Evolutionary conservation across 441 rosid genomes (phyloP).

Genomic region (Dalechampia spathulata): DNA sequence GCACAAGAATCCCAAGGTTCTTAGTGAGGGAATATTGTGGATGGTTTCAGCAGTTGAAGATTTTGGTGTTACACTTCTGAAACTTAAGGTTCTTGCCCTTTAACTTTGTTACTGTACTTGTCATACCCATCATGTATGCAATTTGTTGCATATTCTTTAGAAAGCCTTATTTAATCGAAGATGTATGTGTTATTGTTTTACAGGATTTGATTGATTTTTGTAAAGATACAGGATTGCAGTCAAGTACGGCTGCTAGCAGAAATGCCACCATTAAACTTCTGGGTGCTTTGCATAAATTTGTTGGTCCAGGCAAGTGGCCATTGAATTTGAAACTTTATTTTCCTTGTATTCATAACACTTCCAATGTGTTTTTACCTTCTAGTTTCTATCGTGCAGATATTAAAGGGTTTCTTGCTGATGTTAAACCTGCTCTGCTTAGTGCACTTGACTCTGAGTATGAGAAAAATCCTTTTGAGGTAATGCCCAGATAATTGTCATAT

Average conservation of each 20-base stretch:
- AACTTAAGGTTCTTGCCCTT: constrained; percentile 62
- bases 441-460: constrained; percentile 93
- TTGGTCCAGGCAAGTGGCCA: constrained; percentile 79
- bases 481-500: constrained; percentile 14
- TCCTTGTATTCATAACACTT: constrained; percentile 11
- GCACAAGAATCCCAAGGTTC: constrained; percentile 99
- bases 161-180: constrained; percentile 8
- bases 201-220: constrained; percentile 98
- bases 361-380: constrained; percentile 8
- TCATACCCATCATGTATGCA: too few relatives aligned
- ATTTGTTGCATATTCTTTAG: too few relatives aligned
- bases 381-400: constrained; percentile 53
- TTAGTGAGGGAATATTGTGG: constrained; percentile 96
- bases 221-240: constrained; percentile 96
- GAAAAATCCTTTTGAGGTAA: constrained; percentile 97
- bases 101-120: not conserved
- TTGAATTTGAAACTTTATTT: constrained; percentile 5
- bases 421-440: constrained; percentile 97
- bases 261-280: constrained; percentile 97
- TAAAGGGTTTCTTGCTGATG: constrained; percentile 90
- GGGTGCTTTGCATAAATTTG: constrained; percentile 87
- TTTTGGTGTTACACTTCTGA: constrained; percentile 84
- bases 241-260: constrained; percentile 98
- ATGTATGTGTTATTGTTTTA: constrained; percentile 14
- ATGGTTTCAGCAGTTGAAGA: constrained; percentile 97